Evolutionary conservation across 257 asterid species (phyloP).

Genomic region (Pogostemon cablin): DNA sequence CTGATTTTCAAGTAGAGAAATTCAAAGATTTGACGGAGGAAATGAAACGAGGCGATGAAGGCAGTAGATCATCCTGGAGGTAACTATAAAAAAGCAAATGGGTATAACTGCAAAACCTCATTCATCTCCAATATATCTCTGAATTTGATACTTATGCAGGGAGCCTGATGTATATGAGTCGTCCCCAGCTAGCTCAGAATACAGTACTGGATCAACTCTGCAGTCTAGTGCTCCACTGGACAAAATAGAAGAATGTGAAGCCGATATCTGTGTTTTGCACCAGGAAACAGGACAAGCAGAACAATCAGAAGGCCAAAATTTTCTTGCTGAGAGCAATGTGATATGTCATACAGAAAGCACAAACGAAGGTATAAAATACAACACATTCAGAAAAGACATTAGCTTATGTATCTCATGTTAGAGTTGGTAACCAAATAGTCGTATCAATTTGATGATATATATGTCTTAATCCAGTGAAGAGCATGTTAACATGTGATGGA

Average conservation of each 20-base stretch:
- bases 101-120: not conserved
- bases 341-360: conserved; percentile 40
- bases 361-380: conserved; percentile 47
- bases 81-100: conserved; percentile 32
- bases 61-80: conserved; percentile 67
- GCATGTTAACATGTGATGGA: conserved; percentile 40
- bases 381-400: not conserved
- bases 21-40: conserved; percentile 60
- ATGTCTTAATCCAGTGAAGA: conserved; percentile 34
- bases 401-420: not conserved
- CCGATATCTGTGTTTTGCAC: conserved; percentile 46
- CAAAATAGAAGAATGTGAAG: conserved; percentile 48
- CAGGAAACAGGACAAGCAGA: conserved; percentile 17
- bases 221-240: conserved; percentile 37
- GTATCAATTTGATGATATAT: conserved; percentile 23
- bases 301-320: conserved; percentile 40
- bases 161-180: conserved; percentile 56
- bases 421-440: not conserved
- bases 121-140: conserved; percentile 32
- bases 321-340: conserved; percentile 46
- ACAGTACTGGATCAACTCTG: conserved; percentile 69
- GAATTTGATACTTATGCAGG: conserved; percentile 46
- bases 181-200: conserved; percentile 71
- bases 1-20: conserved; percentile 55
- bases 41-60: conserved; percentile 48